A percentile compares a stretch with the other conserved stretches of the same genome.
phyloP scores from a whole-genome alignment of 2,329 filamentous ascomycete species.

The Zymoseptoria tritici region DNA sequence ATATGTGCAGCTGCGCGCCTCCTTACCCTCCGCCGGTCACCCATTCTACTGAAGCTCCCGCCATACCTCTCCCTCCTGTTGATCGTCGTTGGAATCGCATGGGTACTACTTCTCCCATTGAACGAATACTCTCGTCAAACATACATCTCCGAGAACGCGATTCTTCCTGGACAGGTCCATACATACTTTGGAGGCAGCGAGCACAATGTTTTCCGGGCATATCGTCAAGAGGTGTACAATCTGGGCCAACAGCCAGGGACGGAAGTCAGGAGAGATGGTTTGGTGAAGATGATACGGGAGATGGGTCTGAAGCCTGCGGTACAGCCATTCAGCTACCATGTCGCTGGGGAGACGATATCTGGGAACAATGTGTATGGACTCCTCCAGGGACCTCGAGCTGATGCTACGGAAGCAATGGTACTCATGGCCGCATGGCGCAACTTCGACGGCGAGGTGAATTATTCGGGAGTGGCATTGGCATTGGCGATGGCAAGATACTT shows the following conservation, averaged over 20 bases:
- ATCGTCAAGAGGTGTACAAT: slow-evolving; percentile 70
- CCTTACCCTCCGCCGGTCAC: slow-evolving; percentile 68
- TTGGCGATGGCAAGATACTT: slow-evolving; percentile 89
- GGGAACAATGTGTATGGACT: slow-evolving; percentile 93
- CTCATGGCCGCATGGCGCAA: slow-evolving; percentile 85
- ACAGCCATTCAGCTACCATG: slow-evolving; percentile 80
- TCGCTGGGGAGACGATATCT: slow-evolving; percentile 63
- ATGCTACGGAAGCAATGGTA: slow-evolving; percentile 95
- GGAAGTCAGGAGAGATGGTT: slow-evolving; percentile 39
- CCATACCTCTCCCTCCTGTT: slow-evolving; percentile 82
- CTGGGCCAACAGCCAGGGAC: slow-evolving; percentile 41
- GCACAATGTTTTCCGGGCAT: slow-evolving; percentile 87
- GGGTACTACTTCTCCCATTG: slow-evolving; percentile 83
- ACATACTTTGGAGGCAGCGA: slow-evolving; percentile 97
- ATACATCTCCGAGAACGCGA: slow-evolving; percentile 95
- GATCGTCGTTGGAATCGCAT: slow-evolving; percentile 75
- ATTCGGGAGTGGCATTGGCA: slow-evolving; percentile 78
- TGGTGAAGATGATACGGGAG: slow-evolving; percentile 68
- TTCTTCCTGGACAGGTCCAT: slow-evolving; percentile 91
- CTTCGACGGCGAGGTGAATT: slow-evolving; percentile 68
- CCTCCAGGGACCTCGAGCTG: slow-evolving; percentile 84
- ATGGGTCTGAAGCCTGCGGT: slow-evolving; percentile 79
- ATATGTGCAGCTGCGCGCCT: slow-evolving; percentile 42
- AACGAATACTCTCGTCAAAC: slow-evolving; percentile 85
- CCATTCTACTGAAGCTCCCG: slow-evolving; percentile 72